A percentile compares a stretch with the other conserved stretches of the same genome.
Evolutionary conservation across 441 rosid species (phyloP).

Genomic region (Adansonia madagascariensis): DNA sequence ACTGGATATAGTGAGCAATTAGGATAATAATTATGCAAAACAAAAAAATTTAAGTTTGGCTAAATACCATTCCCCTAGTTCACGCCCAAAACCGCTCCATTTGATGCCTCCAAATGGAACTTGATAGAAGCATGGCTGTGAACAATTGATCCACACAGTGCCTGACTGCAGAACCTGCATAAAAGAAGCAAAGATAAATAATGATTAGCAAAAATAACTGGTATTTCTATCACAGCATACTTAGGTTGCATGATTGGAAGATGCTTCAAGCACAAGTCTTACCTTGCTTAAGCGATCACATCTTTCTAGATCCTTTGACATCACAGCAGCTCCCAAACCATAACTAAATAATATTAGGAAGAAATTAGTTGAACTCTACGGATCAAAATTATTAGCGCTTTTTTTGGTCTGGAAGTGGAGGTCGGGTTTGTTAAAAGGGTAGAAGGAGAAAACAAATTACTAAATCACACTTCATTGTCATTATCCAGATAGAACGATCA

Average conservation of each 20-base stretch:
- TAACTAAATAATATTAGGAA: constrained; percentile 50
- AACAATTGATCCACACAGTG: constrained; percentile 90
- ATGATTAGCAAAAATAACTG: neutral
- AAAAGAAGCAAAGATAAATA: neutral
- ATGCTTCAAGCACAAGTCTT: constrained; percentile 30
- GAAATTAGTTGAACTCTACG: constrained; percentile 24
- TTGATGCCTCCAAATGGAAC: constrained; percentile 97
- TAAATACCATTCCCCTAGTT: constrained; percentile 85
- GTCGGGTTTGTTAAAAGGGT: neutral
- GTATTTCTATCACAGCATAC: neutral
- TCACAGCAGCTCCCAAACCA: constrained; percentile 85
- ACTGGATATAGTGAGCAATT: neutral
- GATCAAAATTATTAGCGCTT: constrained; percentile 2
- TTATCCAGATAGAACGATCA: constrained; percentile 13
- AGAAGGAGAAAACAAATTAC: neutral
- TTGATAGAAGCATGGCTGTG: constrained; percentile 92
- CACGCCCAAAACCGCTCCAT: constrained; percentile 95
- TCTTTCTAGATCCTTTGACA: constrained; percentile 86
- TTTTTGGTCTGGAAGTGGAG: neutral
- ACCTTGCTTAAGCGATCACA: constrained; percentile 95
- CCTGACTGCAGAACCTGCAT: constrained; percentile 80
- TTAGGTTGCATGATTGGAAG: neutral
- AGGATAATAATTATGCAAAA: neutral
- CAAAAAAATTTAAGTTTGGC: constrained; percentile 4
- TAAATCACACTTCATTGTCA: neutral